Evolutionary conservation across 345 rosid genomes (phyloP), one percentile per base, ranked within the genome.

Genomic region (Hibiscus trionum): DNA sequence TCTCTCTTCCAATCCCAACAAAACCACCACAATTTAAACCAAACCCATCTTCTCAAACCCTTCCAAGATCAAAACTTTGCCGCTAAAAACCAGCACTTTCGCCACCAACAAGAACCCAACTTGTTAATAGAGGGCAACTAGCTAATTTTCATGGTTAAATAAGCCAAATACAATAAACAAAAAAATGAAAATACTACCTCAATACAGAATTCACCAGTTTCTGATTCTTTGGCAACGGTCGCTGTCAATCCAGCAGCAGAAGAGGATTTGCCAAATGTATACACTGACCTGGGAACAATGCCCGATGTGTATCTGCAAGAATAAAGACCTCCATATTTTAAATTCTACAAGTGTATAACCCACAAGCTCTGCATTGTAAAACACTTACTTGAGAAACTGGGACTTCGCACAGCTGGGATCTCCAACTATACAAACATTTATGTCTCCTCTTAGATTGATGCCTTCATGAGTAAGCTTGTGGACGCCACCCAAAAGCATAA

Each of bases 351-450:
- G 14, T 3, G 4, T 69, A 66, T 53, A 49, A 56, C 55, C 61
- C 39, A 47, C 11, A 19, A 53, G 21, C 58, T 19, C 15, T 39
- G 24, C 24, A 21, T 33, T 53, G 26, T 12, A 72, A 58, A 58
- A 1, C 58, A 57, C 80, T 60, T 87, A 95, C 99, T 95, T 95
- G 76, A 95, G 99, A 80, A 92, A 95, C 75, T 95, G 97, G 71
- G 99, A 92, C 86, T 95, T 95, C 49, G 97, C 99, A 82, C 97
- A 92, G 77, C 99, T 95, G 74, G 99, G 99, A 81, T 95, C 99
- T 70, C 99, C 99, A 75, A 92, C 97, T 42, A 95, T 87, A 81
- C 97, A 90, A 68, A 91, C 97, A 81, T 94, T 91, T 80, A 95
- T 89, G 80, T 95, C 99, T 66, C 97, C 99, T 85, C 99, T 89